Base-by-base conservation (phyloP, 345 rosid species). In the Linum usitatissimum region DNA sequence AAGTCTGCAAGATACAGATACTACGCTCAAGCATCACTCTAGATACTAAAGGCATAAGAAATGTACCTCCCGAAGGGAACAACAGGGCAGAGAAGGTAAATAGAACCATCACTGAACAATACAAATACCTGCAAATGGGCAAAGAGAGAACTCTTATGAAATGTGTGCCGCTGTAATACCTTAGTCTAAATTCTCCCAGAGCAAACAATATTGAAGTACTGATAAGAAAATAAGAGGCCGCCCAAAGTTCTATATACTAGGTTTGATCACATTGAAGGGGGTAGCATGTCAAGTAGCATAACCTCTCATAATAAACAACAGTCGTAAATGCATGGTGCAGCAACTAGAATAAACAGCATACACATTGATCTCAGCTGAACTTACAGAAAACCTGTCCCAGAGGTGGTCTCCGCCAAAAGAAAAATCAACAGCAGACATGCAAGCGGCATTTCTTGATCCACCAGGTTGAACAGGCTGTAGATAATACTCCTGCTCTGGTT, bases 351-450 rank as follows among this genome's bases (percentile, higher is more conserved):
- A n/a, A 65, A 72, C 30, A 53, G 18, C 34, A 53, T 55, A 57
- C 10, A 53, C 10, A 59, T 53, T 15, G 57, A 58, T 20, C 57
- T 59, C 49, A 53, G 62, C 38, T 48, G 65, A 70, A 84, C 96
- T 90, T 83, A 94, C 97, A 68, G 84, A 84, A 74, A 94, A 86
- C 61, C 85, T 79, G 71, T 94, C 96, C 99, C 99, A 90, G 75
- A 94, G 71, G 79, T 88, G 99, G 71, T 85, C 87, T 77, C 86
- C 95, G 39, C 99, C 93, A 57, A 90, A 94, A 68, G 76, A 75
- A 77, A 87, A 94, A 74, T 82, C 91, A 67, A 84, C 96, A 53
- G 97, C 84, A 75, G 86, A 86, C 64, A 87, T 72, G 65, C 96
- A 79, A 48, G 89, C 81, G 67, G 92, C 95, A 67, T 74, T 82